Evolutionary conservation across 306 rosid genomes (phyloP).

Genomic region (Prunus salicina): DNA sequence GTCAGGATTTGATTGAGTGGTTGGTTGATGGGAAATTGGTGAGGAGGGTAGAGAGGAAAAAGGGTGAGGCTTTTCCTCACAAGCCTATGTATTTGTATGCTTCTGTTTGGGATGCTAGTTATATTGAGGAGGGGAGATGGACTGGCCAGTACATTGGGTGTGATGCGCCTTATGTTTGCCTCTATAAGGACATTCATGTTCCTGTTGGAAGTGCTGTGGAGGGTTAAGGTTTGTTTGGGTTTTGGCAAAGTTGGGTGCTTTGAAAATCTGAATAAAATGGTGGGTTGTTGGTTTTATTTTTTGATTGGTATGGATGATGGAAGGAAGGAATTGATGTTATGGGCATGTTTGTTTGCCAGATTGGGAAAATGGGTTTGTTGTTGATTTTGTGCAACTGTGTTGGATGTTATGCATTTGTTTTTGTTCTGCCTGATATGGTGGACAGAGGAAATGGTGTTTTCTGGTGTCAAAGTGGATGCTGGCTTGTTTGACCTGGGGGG

Average conservation of each 20-base stretch:
- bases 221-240: slow-evolving; percentile 8
- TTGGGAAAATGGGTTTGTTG: too few species aligned
- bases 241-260: neutral
- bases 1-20: slow-evolving; percentile 43
- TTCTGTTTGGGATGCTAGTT: slow-evolving; percentile 64
- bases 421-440: neutral
- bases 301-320: neutral
- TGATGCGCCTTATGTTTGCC: slow-evolving; percentile 61
- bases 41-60: slow-evolving; percentile 44
- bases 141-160: slow-evolving; percentile 45
- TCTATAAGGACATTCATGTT: slow-evolving; percentile 55
- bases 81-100: slow-evolving; percentile 61
- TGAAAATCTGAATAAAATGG: neutral
- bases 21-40: slow-evolving; percentile 48
- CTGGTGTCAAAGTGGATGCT: neutral
- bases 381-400: neutral
- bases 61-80: slow-evolving; percentile 37
- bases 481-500: neutral
- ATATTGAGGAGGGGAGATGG: slow-evolving; percentile 51
- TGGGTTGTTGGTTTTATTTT: neutral
- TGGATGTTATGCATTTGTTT: neutral
- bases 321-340: too few species aligned
- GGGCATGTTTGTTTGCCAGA: too few species aligned
- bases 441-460: neutral
- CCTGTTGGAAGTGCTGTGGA: slow-evolving; percentile 28